A percentile compares a stretch with the other conserved stretches of the same genome.
Conservation (phyloP, 306 rosid species). For the Lathyrus oleraceus region DNA sequence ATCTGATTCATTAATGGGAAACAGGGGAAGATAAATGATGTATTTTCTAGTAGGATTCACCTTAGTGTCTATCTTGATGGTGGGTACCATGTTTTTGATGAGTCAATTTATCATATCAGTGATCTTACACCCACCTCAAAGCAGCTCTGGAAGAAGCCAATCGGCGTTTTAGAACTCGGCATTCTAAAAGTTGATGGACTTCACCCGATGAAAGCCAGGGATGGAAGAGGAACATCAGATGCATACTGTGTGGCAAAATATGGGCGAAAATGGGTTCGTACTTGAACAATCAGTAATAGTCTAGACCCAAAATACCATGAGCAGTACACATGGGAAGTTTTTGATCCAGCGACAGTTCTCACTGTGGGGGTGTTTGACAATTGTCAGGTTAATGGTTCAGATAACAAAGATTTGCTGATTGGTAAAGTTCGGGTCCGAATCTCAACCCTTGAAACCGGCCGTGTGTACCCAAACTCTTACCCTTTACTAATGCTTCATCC, state of each 20-base stretch:
- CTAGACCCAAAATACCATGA: conserved; percentile 77
- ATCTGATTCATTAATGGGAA: no score
- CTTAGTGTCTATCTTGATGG: conserved; percentile 87
- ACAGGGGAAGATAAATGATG: conserved; percentile 45
- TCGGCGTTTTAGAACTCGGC: conserved; percentile 85
- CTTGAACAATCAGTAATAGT: conserved; percentile 77
- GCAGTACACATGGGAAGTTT: conserved; percentile 95
- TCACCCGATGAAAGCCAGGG: conserved; percentile 79
- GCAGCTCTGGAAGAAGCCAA: conserved; percentile 84
- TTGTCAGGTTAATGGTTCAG: conserved; percentile 52
- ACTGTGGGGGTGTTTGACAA: conserved; percentile 87
- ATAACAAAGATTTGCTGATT: conserved; percentile 52
- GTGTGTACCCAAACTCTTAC: conserved; percentile 71
- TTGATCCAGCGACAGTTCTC: conserved; percentile 88
- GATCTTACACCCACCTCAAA: conserved; percentile 83
- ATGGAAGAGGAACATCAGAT: conserved; percentile 73
- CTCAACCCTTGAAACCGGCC: conserved; percentile 78
- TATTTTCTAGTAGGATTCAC: conserved; percentile 65
- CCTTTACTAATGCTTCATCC: conserved; percentile 84
- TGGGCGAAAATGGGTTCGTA: conserved; percentile 91
- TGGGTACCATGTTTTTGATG: conserved; percentile 95
- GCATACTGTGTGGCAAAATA: conserved; percentile 93
- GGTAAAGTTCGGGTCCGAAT: conserved; percentile 91
- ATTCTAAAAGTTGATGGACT: conserved; percentile 66
- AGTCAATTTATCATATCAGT: conserved; percentile 80